Evolutionary conservation across 306 rosid species (phyloP).

Genomic region (Gynostemma pentaphyllum): DNA sequence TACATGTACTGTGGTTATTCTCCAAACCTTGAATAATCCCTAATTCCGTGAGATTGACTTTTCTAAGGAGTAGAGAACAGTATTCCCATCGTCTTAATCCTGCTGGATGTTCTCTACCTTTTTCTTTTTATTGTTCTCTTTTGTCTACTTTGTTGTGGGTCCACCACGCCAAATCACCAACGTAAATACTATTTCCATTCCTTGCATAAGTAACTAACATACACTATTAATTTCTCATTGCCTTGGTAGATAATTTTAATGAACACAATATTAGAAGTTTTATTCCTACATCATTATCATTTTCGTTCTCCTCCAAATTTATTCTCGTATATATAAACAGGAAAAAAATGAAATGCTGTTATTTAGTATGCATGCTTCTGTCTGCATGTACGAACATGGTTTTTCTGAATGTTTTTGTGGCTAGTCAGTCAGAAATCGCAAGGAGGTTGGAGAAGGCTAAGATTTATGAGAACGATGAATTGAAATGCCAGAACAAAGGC

Average conservation of each 20-base stretch:
- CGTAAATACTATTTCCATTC: neutral
- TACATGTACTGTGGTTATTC: neutral
- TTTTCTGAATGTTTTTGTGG: slow-evolving; percentile 75
- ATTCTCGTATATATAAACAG: neutral
- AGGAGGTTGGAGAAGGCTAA: slow-evolving; percentile 58
- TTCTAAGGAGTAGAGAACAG: neutral
- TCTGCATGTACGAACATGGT: slow-evolving; percentile 24
- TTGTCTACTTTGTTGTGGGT: neutral
- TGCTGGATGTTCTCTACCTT: neutral
- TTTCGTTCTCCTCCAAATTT: neutral
- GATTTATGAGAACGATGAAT: slow-evolving; percentile 45
- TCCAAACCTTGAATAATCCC: neutral
- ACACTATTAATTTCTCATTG: neutral
- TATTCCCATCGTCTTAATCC: neutral
- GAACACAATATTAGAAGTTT: neutral
- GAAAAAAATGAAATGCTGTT: neutral
- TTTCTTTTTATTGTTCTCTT: neutral
- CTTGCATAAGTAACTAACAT: neutral
- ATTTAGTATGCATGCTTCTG: neutral
- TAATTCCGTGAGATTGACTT: neutral
- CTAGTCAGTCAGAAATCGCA: slow-evolving; percentile 98
- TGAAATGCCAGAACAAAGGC: slow-evolving; percentile 36
- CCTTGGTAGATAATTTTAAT: neutral
- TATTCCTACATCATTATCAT: neutral
- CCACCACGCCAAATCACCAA: no score